phyloP scores from a whole-genome alignment of 2,329 filamentous ascomycete species.

The Alternaria sp. region DNA sequence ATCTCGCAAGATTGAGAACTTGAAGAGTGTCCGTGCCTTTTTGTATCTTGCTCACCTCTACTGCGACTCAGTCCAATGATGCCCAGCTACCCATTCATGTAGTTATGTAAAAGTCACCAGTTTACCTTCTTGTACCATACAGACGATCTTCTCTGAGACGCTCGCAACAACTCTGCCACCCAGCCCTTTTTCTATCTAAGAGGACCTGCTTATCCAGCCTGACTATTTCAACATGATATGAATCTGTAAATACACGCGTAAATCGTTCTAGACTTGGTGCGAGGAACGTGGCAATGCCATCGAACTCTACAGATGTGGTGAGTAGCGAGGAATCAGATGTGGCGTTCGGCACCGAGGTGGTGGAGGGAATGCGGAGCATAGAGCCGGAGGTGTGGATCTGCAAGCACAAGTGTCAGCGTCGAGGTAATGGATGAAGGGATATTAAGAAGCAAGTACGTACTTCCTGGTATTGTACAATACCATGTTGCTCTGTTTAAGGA shows the following conservation, averaged over 20 bases:
- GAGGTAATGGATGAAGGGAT: background rate
- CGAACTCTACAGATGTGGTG: constrained; percentile 32
- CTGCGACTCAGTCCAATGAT: background rate
- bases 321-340: constrained; percentile 10
- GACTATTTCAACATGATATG: background rate
- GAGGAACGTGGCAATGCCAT: constrained; percentile 46
- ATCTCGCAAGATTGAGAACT: background rate
- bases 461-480: constrained; percentile 47
- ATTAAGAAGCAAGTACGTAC: constrained; percentile 12
- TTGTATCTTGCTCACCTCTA: background rate
- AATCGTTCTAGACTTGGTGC: constrained; percentile 32
- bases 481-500: constrained; percentile 48
- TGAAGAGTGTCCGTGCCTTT: background rate
- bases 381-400: constrained; percentile 27
- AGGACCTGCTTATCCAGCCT: background rate
- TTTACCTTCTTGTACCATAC: constrained; percentile 11
- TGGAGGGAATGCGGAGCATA: constrained; percentile 21
- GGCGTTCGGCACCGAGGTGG: constrained; percentile 31
- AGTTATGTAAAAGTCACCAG: background rate
- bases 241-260: constrained; percentile 18
- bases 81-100: background rate
- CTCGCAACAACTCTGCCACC: constrained; percentile 24
- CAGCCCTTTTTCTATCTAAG: constrained; percentile 19
- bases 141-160: constrained; percentile 21
- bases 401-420: background rate